These are phyloP conservation scores for Trichoderma cornu-damae DNA, from an alignment of 2,329 filamentous ascomycete species.

Conservation along the genomic window DNA sequence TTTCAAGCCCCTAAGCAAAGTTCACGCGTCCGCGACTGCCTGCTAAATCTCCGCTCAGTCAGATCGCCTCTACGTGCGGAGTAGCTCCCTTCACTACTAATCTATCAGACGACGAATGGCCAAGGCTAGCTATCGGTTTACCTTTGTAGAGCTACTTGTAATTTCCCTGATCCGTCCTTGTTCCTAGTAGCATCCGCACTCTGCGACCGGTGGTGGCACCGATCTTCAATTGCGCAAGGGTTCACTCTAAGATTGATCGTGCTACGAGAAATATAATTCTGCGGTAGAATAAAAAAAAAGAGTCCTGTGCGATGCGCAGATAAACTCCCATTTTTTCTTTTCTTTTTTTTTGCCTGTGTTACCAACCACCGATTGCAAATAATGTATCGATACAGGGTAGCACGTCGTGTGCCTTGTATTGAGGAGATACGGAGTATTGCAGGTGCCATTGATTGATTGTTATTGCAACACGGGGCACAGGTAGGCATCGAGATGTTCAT, in stretches of 20 bases:
- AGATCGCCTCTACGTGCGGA: too few species aligned
- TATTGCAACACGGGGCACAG: background rate
- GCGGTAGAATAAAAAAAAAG: too few species aligned
- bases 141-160: background rate
- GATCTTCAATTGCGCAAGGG: background rate
- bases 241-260: background rate
- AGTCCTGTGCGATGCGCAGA: too few species aligned
- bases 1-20: too few species aligned
- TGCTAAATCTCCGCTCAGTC: background rate
- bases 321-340: too few species aligned
- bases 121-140: background rate
- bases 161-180: background rate
- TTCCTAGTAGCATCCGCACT: background rate
- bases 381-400: background rate
- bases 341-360: background rate
- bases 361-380: background rate
- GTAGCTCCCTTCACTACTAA: background rate
- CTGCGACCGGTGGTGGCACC: background rate
- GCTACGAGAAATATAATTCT: background rate
- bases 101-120: background rate
- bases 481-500: background rate
- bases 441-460: too few species aligned
- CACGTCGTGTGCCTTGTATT: background rate
- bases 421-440: background rate
- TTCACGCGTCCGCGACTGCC: too few species aligned